phyloP scores from a whole-genome alignment of 306 rosid genomes.

The Acacia crassicarpa region DNA sequence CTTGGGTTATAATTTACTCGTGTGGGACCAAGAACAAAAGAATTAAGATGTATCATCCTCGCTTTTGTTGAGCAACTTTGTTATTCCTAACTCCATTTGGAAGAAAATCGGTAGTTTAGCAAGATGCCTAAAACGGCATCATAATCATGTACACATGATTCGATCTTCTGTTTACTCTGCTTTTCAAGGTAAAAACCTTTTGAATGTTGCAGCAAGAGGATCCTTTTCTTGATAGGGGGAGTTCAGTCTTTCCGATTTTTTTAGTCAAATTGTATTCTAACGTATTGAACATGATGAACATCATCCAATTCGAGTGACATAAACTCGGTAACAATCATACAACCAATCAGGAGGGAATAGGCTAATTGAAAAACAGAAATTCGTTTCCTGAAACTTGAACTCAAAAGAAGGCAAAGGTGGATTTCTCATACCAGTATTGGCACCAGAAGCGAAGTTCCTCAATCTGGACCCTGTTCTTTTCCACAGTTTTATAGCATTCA shows the following conservation, averaged over 20 bases:
- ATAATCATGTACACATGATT: constrained; percentile 8
- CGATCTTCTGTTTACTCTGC: constrained; percentile 22
- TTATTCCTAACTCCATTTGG: constrained; percentile 19
- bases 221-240: constrained; percentile 16
- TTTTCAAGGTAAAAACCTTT: not conserved
- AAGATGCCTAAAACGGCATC: constrained; percentile 1
- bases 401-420: not conserved
- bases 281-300: constrained; percentile 2
- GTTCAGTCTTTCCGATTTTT: not conserved
- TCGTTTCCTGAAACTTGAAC: not conserved
- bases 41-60: not conserved
- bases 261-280: not conserved
- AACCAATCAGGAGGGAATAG: not conserved
- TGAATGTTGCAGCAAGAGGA: not conserved
- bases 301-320: not conserved
- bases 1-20: not conserved
- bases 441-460: constrained; percentile 96
- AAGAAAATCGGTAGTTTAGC: not conserved
- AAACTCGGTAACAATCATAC: not conserved
- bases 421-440: constrained; percentile 71
- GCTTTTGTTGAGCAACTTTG: not conserved
- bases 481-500: constrained; percentile 77
- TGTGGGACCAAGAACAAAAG: constrained; percentile 2
- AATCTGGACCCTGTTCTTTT: constrained; percentile 60
- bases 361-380: not conserved